Percentiles rank a stretch among this genome's conserved stretches.
Evolutionary conservation across 2,329 filamentous ascomycete genomes (phyloP).

Genomic region (Cercospora zeae-maydis): DNA sequence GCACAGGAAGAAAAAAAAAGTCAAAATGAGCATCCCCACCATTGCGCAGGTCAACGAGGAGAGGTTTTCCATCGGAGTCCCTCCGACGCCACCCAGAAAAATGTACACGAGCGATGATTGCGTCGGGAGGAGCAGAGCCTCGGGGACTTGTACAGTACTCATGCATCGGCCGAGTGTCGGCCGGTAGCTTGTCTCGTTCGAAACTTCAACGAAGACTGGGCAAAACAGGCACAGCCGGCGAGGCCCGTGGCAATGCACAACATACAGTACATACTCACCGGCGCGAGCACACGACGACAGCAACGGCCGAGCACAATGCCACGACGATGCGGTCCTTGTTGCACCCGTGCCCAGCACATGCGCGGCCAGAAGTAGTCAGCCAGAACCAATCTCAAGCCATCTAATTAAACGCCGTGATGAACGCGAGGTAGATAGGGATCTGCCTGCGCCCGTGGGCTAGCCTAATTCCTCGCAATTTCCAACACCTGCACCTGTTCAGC

Average conservation of each 20-base stretch:
- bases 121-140: constrained; percentile 1
- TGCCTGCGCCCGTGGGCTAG: constrained; percentile 3
- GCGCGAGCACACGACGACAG: not conserved
- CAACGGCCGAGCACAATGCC: not conserved
- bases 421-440: constrained; percentile 9
- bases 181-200: not conserved
- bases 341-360: not conserved
- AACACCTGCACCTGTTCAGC: constrained; percentile 4
- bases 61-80: not conserved
- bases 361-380: not conserved
- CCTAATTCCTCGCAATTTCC: constrained; percentile 3
- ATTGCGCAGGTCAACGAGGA: constrained; percentile 3
- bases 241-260: not conserved
- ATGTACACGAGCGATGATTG: not conserved
- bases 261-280: not conserved
- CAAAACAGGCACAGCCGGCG: not conserved
- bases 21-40: constrained; percentile 7
- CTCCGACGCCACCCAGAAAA: not conserved
- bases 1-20: constrained; percentile 9
- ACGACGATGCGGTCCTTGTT: not conserved
- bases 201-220: not conserved
- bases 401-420: not conserved
- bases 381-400: not conserved
- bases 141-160: not conserved
- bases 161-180: not conserved